Evolutionary conservation across 345 rosid genomes (phyloP), one percentile per base, ranked within the genome.

Genomic region (Schrenkiella parvula): DNA sequence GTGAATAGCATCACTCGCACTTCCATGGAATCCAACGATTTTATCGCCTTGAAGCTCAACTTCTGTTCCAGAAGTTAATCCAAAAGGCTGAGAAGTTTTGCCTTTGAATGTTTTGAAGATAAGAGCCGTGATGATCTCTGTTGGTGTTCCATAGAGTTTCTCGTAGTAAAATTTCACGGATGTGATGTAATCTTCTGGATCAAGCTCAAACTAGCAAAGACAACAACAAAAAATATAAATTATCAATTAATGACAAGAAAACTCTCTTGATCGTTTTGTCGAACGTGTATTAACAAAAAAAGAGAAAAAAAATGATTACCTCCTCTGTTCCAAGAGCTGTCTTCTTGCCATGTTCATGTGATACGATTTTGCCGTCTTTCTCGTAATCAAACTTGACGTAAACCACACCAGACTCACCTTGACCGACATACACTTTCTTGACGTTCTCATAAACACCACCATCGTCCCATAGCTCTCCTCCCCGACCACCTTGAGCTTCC

Each of bases 11-110:
- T 77, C 53, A 8, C 72, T 56, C 25, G 80, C 26, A 31, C 17
- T 55, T 64, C 80, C 80, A 77, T 77, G 80, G 28, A 77, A 77
- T 18, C 80, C 80, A 18, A 76, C 71, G 21, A 76, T 38, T 2
- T 70, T 76, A 53, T 54, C 78, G 0, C 78, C 78, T 66, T 8
- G 39, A 11, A 74, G 44, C 67, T 65, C 72, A 57, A 52, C 22
- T 66, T 73, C 60, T 57, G 22, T 1, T 1, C 78, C 78, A 8
- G 78, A 73, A 2, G 10, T 3, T 5, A 74, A 0, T 48, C 78
- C 78, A 66, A 61, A 76, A 0, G 79, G 79, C 42, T 69, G 74
- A 35, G 64, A 76, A 28, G 48, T 47, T 55, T 19, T 55, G 18
- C 79, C 69, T 13, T 76, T 76, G 11, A 43, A 60, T 19, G 74